phyloP scores from a whole-genome alignment of 495 filamentous ascomycete genomes.

The Endocarpon pusillum region DNA sequence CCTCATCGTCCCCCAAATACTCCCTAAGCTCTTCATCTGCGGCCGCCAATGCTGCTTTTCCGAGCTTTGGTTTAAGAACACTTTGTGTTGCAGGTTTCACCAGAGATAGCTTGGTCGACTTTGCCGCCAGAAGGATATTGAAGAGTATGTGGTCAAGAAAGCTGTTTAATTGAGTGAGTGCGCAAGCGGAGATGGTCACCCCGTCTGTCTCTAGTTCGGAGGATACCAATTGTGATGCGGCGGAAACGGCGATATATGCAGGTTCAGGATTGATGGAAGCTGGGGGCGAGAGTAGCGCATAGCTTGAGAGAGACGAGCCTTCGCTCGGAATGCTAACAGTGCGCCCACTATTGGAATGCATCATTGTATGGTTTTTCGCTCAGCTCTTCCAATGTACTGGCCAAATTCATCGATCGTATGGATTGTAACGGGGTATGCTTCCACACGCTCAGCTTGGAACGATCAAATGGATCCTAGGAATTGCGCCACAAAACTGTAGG shows the following conservation, averaged over 20 bases:
- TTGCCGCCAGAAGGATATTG: constrained; percentile 63
- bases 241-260: constrained; percentile 75
- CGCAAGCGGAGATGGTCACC: constrained; percentile 45
- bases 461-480: too few species aligned
- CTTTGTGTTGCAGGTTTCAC: constrained; percentile 75
- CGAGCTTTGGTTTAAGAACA: constrained; percentile 74
- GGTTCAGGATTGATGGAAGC: constrained; percentile 57
- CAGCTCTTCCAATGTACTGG: too few species aligned
- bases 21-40: constrained; percentile 85
- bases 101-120: constrained; percentile 60
- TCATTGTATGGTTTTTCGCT: too few species aligned
- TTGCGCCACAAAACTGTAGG: too few species aligned
- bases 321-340: too few species aligned
- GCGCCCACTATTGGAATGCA: too few species aligned
- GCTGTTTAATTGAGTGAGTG: constrained; percentile 68
- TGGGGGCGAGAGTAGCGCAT: constrained; percentile 41
- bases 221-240: constrained; percentile 82
- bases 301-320: too few species aligned
- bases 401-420: too few species aligned
- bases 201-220: constrained; percentile 65
- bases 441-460: too few species aligned
- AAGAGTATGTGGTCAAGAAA: constrained; percentile 91
- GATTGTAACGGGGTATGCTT: too few species aligned
- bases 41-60: constrained; percentile 67
- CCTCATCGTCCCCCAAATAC: constrained; percentile 60